Base-by-base conservation (phyloP, 2,329 filamentous ascomycete species). In the Aphanocladium album region DNA sequence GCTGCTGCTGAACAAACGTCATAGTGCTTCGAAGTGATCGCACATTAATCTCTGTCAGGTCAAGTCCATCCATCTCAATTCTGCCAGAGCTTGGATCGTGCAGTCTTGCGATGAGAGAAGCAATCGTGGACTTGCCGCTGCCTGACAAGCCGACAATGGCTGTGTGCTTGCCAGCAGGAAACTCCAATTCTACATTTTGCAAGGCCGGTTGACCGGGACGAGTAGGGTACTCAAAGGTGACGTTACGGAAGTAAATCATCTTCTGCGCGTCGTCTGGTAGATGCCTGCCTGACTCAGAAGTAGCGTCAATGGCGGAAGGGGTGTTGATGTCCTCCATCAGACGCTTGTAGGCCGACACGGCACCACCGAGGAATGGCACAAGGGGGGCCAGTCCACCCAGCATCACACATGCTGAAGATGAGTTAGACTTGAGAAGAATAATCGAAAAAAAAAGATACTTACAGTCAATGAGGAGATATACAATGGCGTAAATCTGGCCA, bases 351-450 rank as follows among this genome's bases (percentile, higher is more conserved):
- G 84, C 69, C 11, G 81, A 75, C 1, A 81, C 78, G 2, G 83
- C 83, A 47, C 79, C 73, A 9, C 79, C 79, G 58, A 86, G 81
- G 12, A 82, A 79, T 37, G 83, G 81, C 14, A 86, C 72, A 59
- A 84, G 80, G 0, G 83, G 83, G 1, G 82, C 83, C 60, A 86
- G 80, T 59, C 80, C 78, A 35, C 83, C 81, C n/a, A 86, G 74
- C 27, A 86, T 79, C 46, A 86, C 80, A 3, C 81, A 81, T n/a
- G 82, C 71, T 72, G 63, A 46, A 56, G 19, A 71, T 39, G 6
- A 39, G 35, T 39, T 39, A 39, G 35, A 39, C 35, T 17, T 39
- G 35, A 39, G 35, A 39, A 4, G 35, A 39, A 39, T 12, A 39
- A 39, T 39, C 35, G 16, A 11, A 39, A 39, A 39, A 14, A 17